A percentile compares a stretch with the other conserved stretches of the same genome.
These are phyloP conservation scores for Cystobasidium slooffiae DNA, from an alignment of 1,284 basidiomycete species.

Conservation along the genomic window DNA sequence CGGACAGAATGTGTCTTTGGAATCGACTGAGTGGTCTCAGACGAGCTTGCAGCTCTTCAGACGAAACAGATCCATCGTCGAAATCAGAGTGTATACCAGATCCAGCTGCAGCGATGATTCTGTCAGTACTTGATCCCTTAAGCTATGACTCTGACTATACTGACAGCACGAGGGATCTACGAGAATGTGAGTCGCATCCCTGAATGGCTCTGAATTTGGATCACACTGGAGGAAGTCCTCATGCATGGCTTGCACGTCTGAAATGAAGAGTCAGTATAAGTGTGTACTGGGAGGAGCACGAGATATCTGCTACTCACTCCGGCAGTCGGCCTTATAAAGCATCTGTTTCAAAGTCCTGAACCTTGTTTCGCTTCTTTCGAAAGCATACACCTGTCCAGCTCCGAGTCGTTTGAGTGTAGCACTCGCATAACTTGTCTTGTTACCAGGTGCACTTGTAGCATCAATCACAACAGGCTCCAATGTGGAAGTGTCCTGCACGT, in stretches of 20 bases:
- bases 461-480: conserved; percentile 69
- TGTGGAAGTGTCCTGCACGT: conserved; percentile 53
- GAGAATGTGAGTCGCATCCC: conserved; percentile 77
- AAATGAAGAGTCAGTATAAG: background rate
- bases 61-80: conserved; percentile 54
- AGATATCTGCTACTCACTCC: conserved; percentile 57
- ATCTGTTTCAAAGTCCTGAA: conserved; percentile 81
- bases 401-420: conserved; percentile 69
- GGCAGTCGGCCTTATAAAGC: conserved; percentile 76
- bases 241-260: conserved; percentile 70
- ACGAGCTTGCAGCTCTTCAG: conserved; percentile 65
- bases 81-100: conserved; percentile 54
- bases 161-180: conserved; percentile 81
- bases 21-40: conserved; percentile 81
- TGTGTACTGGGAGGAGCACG: too few relatives aligned
- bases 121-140: background rate
- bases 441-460: conserved; percentile 95
- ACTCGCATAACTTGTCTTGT: conserved; percentile 93
- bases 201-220: conserved; percentile 67
- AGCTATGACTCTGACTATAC: conserved; percentile 6
- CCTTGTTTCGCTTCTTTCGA: conserved; percentile 78
- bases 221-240: conserved; percentile 78
- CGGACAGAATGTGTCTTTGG: conserved; percentile 89
- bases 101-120: conserved; percentile 47
- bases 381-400: conserved; percentile 82